Conservation (phyloP, 2,329 filamentous ascomycete genomes). For the Pestalotiopsis sp. region DNA sequence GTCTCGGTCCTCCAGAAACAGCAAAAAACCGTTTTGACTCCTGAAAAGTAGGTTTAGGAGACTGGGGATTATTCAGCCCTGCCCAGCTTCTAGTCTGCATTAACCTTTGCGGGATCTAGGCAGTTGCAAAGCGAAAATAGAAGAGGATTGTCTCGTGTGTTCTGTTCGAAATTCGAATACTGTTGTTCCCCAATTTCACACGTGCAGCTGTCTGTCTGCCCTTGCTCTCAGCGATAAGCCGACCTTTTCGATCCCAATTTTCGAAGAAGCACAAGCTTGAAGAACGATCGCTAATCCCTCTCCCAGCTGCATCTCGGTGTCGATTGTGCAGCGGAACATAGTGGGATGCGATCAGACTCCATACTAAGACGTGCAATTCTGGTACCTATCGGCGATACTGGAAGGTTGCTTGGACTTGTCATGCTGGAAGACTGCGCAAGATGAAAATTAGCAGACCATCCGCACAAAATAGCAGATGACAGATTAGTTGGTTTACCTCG, state of each 20-base stretch:
- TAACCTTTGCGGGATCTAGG: not conserved
- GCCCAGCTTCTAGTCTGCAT: not conserved
- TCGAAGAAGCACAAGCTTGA: not conserved
- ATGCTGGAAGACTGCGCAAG: not conserved
- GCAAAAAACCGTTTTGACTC: not conserved
- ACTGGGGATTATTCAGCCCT: not conserved
- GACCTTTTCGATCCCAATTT: not conserved
- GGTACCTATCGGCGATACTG: not conserved
- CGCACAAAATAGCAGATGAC: not conserved
- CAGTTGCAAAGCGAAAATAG: not conserved
- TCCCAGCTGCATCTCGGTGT: constrained; percentile 21
- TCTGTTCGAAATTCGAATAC: not conserved
- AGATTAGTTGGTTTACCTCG: not conserved
- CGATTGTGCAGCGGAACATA: constrained; percentile 20
- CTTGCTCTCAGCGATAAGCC: not conserved
- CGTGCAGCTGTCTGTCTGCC: not conserved
- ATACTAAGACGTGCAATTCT: constrained; percentile 17
- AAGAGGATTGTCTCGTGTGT: not conserved
- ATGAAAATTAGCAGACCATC: not conserved
- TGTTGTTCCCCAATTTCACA: not conserved
- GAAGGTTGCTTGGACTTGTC: constrained; percentile 6
- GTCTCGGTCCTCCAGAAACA: not conserved
- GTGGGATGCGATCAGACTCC: constrained; percentile 27
- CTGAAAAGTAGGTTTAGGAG: not conserved
- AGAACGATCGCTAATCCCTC: not conserved